These are phyloP conservation scores for Nitzschia sp. DNA, from an alignment of 108 stramenopile species.

Conservation along the genomic window DNA sequence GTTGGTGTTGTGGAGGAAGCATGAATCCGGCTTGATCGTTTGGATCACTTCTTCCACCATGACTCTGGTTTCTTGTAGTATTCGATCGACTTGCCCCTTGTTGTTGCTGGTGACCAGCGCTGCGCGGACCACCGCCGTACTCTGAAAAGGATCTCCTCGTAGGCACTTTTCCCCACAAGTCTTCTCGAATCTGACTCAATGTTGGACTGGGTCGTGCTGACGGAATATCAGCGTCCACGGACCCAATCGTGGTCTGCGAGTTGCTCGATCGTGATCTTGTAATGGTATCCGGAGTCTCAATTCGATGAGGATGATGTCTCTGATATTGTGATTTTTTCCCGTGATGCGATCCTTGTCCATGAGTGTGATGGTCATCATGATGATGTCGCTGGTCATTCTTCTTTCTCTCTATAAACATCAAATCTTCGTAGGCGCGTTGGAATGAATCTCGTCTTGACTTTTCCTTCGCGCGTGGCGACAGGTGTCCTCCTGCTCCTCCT, in stretches of 20 bases:
- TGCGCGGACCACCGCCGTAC: not conserved
- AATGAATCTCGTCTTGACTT: not conserved
- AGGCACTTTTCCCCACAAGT: constrained; percentile 3
- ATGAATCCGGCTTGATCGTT: no score
- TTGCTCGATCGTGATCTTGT: constrained; percentile 6
- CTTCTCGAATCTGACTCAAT: constrained; percentile 1
- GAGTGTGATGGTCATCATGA: not conserved
- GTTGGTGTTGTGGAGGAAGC: no score
- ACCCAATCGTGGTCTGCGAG: not conserved
- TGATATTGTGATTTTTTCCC: not conserved
- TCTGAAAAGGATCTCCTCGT: not conserved
- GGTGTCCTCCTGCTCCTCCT: no score
- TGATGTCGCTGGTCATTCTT: not conserved
- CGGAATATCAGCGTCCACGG: no score
- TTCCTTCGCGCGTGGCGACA: not conserved
- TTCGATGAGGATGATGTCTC: constrained; percentile 1
- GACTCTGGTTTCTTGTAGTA: no score
- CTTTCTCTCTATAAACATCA: constrained; percentile 22
- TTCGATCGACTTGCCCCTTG: no score
- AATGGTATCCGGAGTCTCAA: not conserved
- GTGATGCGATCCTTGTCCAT: not conserved
- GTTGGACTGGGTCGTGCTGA: not conserved
- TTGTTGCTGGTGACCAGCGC: no score
- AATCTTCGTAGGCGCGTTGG: constrained; percentile 7
- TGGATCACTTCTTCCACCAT: no score